Conservation (phyloP, 805 yeast species). For the Saccharomycopsis fermentans region DNA sequence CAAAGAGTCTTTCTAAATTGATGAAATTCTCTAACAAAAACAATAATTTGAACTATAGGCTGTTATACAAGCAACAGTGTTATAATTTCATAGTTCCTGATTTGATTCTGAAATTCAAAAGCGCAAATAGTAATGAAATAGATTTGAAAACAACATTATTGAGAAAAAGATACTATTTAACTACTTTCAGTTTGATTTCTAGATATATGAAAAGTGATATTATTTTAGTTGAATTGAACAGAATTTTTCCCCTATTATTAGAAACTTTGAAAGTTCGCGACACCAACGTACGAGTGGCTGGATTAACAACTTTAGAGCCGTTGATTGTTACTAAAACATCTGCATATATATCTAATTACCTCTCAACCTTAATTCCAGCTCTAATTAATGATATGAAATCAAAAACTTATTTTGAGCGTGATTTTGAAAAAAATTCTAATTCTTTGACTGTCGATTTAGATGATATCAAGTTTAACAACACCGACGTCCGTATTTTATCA, state of each 20-base stretch:
- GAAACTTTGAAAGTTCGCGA: slow-evolving; percentile 46
- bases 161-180: slow-evolving; percentile 43
- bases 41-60: slow-evolving; percentile 23
- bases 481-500: slow-evolving; percentile 44
- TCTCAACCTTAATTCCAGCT: slow-evolving; percentile 47
- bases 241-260: slow-evolving; percentile 61
- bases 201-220: slow-evolving; percentile 54
- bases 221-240: slow-evolving; percentile 51
- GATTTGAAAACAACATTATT: background rate
- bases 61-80: slow-evolving; percentile 72
- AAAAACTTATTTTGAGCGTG: slow-evolving; percentile 12
- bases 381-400: slow-evolving; percentile 32
- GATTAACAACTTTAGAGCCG: slow-evolving; percentile 43
- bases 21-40: background rate
- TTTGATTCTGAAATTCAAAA: slow-evolving; percentile 37
- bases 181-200: slow-evolving; percentile 58
- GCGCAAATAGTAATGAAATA: background rate
- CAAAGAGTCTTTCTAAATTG: background rate
- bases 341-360: slow-evolving; percentile 40
- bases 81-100: slow-evolving; percentile 51
- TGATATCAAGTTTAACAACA: slow-evolving; percentile 27
- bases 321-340: slow-evolving; percentile 49
- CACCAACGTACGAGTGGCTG: slow-evolving; percentile 45
- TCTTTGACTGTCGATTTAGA: slow-evolving; percentile 18
- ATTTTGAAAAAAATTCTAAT: slow-evolving; percentile 6